Conservation (phyloP, 2,329 filamentous ascomycete genomes). For the Paracoccidioides brasiliensis region DNA sequence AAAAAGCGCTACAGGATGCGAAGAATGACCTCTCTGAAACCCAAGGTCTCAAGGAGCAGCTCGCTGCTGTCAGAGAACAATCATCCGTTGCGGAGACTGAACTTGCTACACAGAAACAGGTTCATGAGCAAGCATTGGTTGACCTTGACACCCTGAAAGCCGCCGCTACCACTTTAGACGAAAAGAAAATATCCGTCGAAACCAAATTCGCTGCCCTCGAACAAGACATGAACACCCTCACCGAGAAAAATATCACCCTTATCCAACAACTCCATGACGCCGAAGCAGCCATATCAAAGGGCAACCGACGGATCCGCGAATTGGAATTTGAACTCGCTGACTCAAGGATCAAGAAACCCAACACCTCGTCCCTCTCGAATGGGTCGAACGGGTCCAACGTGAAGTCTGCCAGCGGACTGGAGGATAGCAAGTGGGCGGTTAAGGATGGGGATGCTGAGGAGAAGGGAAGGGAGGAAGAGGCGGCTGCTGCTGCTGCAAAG, state of each 20-base stretch:
- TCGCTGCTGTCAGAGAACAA: slow-evolving; percentile 55
- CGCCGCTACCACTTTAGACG: slow-evolving; percentile 4
- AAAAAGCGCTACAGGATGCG: slow-evolving; percentile 24
- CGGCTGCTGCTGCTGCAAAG: neutral
- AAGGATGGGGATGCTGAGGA: slow-evolving; percentile 15
- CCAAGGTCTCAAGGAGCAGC: slow-evolving; percentile 51
- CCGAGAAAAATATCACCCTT: slow-evolving; percentile 13
- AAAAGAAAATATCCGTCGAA: slow-evolving; percentile 15
- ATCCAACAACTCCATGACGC: slow-evolving; percentile 12
- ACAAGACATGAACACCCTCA: slow-evolving; percentile 16
- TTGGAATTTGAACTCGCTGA: slow-evolving; percentile 13
- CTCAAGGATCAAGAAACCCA: slow-evolving; percentile 5
- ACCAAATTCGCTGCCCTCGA: slow-evolving; percentile 27
- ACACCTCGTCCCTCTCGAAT: slow-evolving; percentile 8
- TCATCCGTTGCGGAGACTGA: slow-evolving; percentile 46
- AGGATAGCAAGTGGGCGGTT: slow-evolving; percentile 31
- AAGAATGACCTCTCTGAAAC: neutral
- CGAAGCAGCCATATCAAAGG: slow-evolving; percentile 15
- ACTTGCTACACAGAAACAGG: slow-evolving; percentile 21
- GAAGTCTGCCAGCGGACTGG: slow-evolving; percentile 18
- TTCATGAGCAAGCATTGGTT: slow-evolving; percentile 28
- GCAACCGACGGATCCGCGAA: slow-evolving; percentile 14
- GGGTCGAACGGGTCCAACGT: slow-evolving; percentile 10
- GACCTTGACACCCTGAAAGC: slow-evolving; percentile 15
- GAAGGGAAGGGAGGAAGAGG: slow-evolving; percentile 12